Evolutionary conservation across 2,329 filamentous ascomycete genomes (phyloP).

Genomic region (Ceratocystis variospora): DNA sequence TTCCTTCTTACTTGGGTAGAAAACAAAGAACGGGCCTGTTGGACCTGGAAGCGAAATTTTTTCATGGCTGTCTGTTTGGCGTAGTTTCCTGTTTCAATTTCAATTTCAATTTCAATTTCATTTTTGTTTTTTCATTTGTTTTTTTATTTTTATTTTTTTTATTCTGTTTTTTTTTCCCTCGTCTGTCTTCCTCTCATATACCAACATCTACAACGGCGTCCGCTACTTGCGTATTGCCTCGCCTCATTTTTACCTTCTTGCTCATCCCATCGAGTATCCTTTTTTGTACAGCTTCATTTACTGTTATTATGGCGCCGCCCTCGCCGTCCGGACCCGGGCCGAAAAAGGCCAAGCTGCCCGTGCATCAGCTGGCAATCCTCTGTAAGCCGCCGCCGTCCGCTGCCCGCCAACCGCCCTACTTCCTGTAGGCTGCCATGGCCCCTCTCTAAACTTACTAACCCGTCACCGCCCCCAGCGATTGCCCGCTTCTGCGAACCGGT

Average conservation of each 20-base stretch:
- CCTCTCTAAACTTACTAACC: no score
- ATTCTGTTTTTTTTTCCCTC: neutral
- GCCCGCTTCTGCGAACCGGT: conserved; percentile 67
- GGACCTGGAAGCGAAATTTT: conserved; percentile 1
- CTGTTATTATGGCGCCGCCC: conserved; percentile 4
- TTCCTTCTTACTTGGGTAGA: neutral
- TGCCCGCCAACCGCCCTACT: neutral
- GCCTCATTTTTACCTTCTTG: neutral
- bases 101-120: neutral
- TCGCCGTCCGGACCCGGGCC: conserved; percentile 5
- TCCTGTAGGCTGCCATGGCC: neutral
- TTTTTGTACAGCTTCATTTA: neutral
- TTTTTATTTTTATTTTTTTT: neutral
- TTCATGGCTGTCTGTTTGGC: neutral
- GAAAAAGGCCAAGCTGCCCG: conserved; percentile 15
- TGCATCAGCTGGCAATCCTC: conserved; percentile 17
- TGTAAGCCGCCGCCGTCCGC: conserved; percentile 13
- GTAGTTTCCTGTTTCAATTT: neutral
- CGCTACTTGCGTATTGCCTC: neutral
- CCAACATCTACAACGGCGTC: no score
- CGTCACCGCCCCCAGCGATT: conserved; percentile 39
- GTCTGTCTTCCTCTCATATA: neutral
- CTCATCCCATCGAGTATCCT: neutral
- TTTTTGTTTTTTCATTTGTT: neutral
- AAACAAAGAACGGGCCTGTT: neutral